These are phyloP conservation scores for Naumovozyma baii DNA, from an alignment of 805 yeast genomes.

Conservation along the genomic window DNA sequence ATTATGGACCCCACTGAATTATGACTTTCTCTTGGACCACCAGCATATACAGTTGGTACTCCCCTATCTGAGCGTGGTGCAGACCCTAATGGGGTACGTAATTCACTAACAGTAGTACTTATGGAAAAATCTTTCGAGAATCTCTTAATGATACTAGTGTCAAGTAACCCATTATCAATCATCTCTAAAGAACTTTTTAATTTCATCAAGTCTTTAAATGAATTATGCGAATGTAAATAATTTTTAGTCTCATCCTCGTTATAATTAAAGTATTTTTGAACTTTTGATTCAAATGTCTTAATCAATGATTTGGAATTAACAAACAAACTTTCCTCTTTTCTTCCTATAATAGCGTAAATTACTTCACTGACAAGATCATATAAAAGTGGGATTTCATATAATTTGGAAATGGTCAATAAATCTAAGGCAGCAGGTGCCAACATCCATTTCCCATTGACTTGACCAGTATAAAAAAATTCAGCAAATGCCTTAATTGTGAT, in stretches of 20 bases:
- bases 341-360: conserved; percentile 57
- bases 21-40: conserved; percentile 20
- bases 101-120: conserved; percentile 19
- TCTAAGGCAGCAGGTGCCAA: conserved; percentile 61
- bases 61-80: not conserved
- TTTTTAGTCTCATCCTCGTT: conserved; percentile 17
- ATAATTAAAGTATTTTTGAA: conserved; percentile 13
- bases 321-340: conserved; percentile 43
- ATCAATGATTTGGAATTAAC: conserved; percentile 4
- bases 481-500: conserved; percentile 53
- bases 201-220: conserved; percentile 34
- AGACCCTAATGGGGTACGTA: conserved; percentile 1
- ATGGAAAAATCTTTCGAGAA: conserved; percentile 31
- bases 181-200: conserved; percentile 48
- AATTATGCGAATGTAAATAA: conserved; percentile 21
- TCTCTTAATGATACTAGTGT: conserved; percentile 42
- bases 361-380: conserved; percentile 63
- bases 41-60: conserved; percentile 18
- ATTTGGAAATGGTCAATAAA: conserved; percentile 49
- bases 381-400: conserved; percentile 58
- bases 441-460: conserved; percentile 67
- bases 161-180: conserved; percentile 58
- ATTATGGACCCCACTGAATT: conserved; percentile 17
- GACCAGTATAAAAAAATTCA: conserved; percentile 72
- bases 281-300: conserved; percentile 16